Base-by-base conservation (phyloP, 139 green algal species). In the Auxenochlorella protothecoides region DNA sequence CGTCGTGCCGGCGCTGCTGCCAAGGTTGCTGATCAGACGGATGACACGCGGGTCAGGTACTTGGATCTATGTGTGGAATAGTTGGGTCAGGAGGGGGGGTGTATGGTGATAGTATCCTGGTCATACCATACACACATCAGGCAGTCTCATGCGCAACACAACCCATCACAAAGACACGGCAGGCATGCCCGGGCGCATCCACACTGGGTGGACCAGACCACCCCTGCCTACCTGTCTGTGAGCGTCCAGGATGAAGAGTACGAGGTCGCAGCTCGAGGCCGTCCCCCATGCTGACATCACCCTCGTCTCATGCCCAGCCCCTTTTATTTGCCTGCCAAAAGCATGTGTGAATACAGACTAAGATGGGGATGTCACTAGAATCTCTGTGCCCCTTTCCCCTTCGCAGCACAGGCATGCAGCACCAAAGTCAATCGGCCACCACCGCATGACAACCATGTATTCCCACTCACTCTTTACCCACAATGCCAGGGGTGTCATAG, bases 401-500 rank as follows among this genome's bases (percentile, higher is more conserved):
- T 65, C 57, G 27, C 27, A 44, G 27, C 27, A 44, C 27, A 44
- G 27, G 27, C 27, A 44, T 44, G 27, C 27, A 44, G 27, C 27
- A 44, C 27, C 27, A 44, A 44, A 44, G 27, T 44, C 27, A 44
- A 44, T 44, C 27, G 27, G 27, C 27, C 27, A 44, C 27, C 27
- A 44, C 27, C 27, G 62, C 13, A 53, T 66, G n/a, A 66, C 14
- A 4, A 7, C 11, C 14, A 57, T 68, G 16, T 72, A 65, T 5
- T 67, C n/a, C 5, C 53, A 59, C 60, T 72, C 67, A 84, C 79
- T 70, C 64, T 9, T 68, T 59, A n/a, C 69, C 76, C 12, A 92
- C 81, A 27, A 92, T 71, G 8, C 87, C 87, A 8, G 87, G 87
- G 5, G 87, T 91, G 78, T 92, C 87, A 68, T 85, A 86, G n/a